phyloP scores from a whole-genome alignment of 2,329 filamentous ascomycete genomes.

The Penicillium sp. region DNA sequence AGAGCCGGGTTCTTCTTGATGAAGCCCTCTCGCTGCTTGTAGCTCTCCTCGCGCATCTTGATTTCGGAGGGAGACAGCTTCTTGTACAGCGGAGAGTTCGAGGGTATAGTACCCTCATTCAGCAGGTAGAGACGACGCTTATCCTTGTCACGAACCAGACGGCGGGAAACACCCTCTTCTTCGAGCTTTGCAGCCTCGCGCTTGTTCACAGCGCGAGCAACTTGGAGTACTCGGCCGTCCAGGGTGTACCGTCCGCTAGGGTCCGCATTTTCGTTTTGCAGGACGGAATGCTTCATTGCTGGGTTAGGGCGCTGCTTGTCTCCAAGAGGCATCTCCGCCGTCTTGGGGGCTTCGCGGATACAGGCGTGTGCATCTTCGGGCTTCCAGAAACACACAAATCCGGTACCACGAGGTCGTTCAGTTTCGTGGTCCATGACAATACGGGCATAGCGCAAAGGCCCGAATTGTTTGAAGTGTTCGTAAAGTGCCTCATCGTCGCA shows the following conservation, averaged over 20 bases:
- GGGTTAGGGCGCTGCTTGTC: constrained; percentile 38
- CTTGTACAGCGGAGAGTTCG: constrained; percentile 71
- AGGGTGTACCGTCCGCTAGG: constrained; percentile 80
- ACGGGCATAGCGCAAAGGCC: constrained; percentile 80
- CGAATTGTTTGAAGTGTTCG: constrained; percentile 82
- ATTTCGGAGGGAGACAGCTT: constrained; percentile 72
- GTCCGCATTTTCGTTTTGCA: constrained; percentile 81
- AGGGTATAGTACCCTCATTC: constrained; percentile 74
- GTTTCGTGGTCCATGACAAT: constrained; percentile 83
- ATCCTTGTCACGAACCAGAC: constrained; percentile 70
- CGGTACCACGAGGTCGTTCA: constrained; percentile 82
- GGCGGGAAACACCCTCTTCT: constrained; percentile 58
- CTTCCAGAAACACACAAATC: constrained; percentile 88
- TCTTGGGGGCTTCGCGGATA: constrained; percentile 66
- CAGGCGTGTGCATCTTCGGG: constrained; percentile 70
- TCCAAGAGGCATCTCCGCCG: constrained; percentile 40
- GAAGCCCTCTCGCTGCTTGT: constrained; percentile 79
- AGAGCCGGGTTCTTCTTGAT: constrained; percentile 87
- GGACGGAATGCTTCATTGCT: constrained; percentile 68
- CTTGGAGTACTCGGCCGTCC: constrained; percentile 78
- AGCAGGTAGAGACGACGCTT: constrained; percentile 86
- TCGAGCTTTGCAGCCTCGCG: constrained; percentile 71
- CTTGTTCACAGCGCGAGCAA: constrained; percentile 80
- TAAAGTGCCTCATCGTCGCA: constrained; percentile 76
- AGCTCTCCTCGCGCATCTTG: constrained; percentile 81